These are phyloP conservation scores for Kentomonas sorsogonicus DNA, from an alignment of 208 protist genomes.

Conservation along the genomic window DNA sequence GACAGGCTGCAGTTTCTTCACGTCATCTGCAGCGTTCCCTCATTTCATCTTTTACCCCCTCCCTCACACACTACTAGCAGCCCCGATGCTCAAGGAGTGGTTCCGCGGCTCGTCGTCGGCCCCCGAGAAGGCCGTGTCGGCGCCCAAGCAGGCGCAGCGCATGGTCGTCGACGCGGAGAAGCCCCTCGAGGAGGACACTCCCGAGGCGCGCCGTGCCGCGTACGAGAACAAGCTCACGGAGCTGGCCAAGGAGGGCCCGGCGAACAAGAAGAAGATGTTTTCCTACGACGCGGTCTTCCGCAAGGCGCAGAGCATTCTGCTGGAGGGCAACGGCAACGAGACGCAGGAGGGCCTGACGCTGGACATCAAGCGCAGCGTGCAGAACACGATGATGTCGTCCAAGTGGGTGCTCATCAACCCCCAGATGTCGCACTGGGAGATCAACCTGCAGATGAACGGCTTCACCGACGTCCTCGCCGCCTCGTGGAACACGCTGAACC, in stretches of 20 bases:
- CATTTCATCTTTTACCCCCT: neutral
- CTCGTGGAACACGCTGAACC: slow-evolving; percentile 81
- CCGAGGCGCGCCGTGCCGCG: slow-evolving; percentile 32
- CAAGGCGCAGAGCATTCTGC: slow-evolving; percentile 45
- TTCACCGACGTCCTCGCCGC: slow-evolving; percentile 79
- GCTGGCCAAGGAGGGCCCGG: slow-evolving; percentile 47
- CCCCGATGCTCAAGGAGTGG: slow-evolving; percentile 85
- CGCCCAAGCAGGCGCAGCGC: slow-evolving; percentile 36
- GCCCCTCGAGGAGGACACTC: slow-evolving; percentile 46
- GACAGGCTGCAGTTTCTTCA: too few species aligned
- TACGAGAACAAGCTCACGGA: slow-evolving; percentile 76
- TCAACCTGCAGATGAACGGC: slow-evolving; percentile 86
- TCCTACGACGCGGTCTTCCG: slow-evolving; percentile 80
- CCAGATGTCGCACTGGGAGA: slow-evolving; percentile 82
- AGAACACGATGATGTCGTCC: slow-evolving; percentile 81
- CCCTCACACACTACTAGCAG: neutral
- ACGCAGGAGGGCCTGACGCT: slow-evolving; percentile 68
- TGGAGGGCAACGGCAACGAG: slow-evolving; percentile 66
- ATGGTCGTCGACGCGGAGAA: slow-evolving; percentile 80
- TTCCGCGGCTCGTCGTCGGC: slow-evolving; percentile 43
- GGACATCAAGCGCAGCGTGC: slow-evolving; percentile 61
- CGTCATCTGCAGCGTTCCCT: too few species aligned
- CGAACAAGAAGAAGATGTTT: slow-evolving; percentile 32
- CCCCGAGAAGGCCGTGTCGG: slow-evolving; percentile 27
- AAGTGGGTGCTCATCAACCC: slow-evolving; percentile 79